Evolutionary conservation across 768 basidiomycete genomes (phyloP), one percentile per base, ranked within the genome.

Genomic region (Phallus indusiatus): DNA sequence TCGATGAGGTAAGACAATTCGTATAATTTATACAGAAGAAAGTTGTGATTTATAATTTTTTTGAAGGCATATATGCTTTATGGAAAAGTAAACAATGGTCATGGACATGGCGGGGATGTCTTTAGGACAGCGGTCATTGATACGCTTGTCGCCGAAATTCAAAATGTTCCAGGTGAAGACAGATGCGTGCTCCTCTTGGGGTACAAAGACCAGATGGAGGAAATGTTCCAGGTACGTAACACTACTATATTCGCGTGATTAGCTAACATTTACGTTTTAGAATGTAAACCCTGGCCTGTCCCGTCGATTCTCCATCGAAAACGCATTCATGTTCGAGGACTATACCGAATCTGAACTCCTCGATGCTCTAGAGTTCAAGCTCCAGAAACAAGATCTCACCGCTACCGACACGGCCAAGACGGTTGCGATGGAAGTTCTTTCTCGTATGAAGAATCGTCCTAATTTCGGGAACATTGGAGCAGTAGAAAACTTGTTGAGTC

Each of bases 81-180:
- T 61, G 73, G 75, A n/a, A 78, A 77, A 34, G 67, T 69, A 10
- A 54, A 10, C n/a, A 69, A 69, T 4, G 28, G 55, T 36, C 72
- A 71, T 20, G 66, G 64, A 11, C 64, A 67, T 48, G 46, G 66
- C 9, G 70, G 63, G 16, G 83, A 87, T 62, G 67, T 73, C 0
- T 86, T 71, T 69, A 86, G 85, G 62, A 83, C 81, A 1, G 76
- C 84, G 0, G 86, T 88, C 47, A 84, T 87, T 28, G 86, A 88
- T 64, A 86, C 85, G 0, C 79, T 88, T 28, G 85, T 88, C 0
- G 86, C 86, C 0, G 86, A 88, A 67, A 79, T 88, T 2, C 85
- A 88, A 63, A 84, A 78, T 49, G 76, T 76, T 0, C 82, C 82
- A 0, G 84, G 85, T 4, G 86, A 88, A 65, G 85, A 87, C 65